Base-by-base conservation (phyloP, 805 yeast species). In the Barnettozyma pratensis region DNA sequence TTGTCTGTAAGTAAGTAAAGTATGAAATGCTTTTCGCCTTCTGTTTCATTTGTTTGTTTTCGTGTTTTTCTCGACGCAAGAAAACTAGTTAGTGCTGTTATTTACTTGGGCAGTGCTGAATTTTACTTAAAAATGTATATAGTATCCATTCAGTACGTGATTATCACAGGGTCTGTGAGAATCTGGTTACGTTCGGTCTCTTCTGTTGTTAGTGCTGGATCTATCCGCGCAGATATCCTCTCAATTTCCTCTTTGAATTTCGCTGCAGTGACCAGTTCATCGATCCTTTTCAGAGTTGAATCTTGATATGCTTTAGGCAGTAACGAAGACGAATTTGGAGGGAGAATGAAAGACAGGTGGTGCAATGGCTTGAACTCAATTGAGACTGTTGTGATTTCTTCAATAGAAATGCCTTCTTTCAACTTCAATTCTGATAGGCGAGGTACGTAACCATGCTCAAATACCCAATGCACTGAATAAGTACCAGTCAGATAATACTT, bases 381-480 rank as follows among this genome's bases (percentile, higher is more conserved):
- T 3, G 37, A 31, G 8, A 6, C 9, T 1, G 46, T 14, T 9
- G 87, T 0, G 96, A 96, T 6, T 63, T 63, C 5, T 90, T 88
- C 53, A 71, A 62, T 12, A 80, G 81, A 58, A 7, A 12, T 6
- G 62, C 62, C 6, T 90, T 88, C 53, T 71, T 61, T 12, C 79
- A 80, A 58, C 86, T 88, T 28, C 67, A 92, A 73, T 67, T 94
- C 97, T 2, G 96, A 84, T 48, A 90, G 82, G 69, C 92, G 78
- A 26, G 99, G 98, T 9, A 97, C 79, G 65, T 87, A 89, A 60
- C 87, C 95, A 65, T 86, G 84, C 47, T 72, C 76, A 64, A 77
- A 94, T 59, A 74, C 85, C 96, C 97, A 92, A 41, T 83, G 81
- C 95, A 96, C 87, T 3, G 96, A 85, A 19, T 85, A 83, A 55